Base-by-base conservation (phyloP, 345 rosid species). In the Hirschfeldia incana region DNA sequence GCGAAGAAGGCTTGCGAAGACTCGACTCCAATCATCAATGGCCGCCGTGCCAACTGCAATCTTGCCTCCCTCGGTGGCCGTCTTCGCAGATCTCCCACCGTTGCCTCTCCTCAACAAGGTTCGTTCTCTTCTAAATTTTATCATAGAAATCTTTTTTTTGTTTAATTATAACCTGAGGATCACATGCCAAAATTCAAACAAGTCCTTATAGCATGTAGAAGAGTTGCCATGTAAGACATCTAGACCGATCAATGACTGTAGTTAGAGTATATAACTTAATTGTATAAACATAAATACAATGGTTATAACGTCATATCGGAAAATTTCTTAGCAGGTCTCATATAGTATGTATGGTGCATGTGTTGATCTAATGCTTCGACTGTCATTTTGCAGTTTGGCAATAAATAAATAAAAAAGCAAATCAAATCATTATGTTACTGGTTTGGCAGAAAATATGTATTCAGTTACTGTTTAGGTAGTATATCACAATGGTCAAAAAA, bases 21-120 rank as follows among this genome's bases (percentile, higher is more conserved):
- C 57, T 82, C 98, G 12, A 78, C 89, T 10, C 99, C 99, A 11
- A 67, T 89, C 82, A 95, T 95, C 84, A 93, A 88, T 65, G 96
- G 93, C 68, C 98, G 99, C 68, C 91, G 98, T 0, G 99, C 97
- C 65, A 95, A 95, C 84, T 95, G 99, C 80, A 95, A 95, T 68
- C 87, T 93, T 36, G 98, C 98, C 29, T 95, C 96, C 0, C 98
- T 95, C 6, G 99, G 99, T 30, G 96, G 96, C 3, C 97, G 96
- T 69, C 86, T 88, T 78, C 90, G 89, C 13, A 87, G 86, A 86
- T 85, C 94, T 11, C 75, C 87, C 42, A 29, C 91, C 7, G 21
- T 73, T n/a, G 74, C 84, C 70, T 80, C 88, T 51, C 88, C 86
- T 21, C 88, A 81, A 65, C 97, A 88, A 86, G 97, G 97, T 88